Evolutionary conservation across 164 flowering plant species (phyloP), one percentile per base, ranked within the genome.

Genomic region (Saururus chinensis): DNA sequence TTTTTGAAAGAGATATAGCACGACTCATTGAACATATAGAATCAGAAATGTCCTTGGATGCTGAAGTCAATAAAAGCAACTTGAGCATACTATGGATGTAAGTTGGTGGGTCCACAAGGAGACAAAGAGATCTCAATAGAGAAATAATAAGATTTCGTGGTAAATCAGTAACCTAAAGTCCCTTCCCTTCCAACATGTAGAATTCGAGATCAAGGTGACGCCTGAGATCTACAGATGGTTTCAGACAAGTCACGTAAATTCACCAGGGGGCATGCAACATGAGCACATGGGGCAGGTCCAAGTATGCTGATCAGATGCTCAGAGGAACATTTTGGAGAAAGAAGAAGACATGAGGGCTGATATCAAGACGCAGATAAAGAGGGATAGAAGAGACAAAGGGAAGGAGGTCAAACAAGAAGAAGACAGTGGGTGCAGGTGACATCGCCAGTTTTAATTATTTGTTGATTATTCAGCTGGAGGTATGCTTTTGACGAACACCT

Each of bases 271-370:
- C 37, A 30, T 30, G 37, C 12, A 14, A 42, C 49, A 42, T 42
- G 49, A 42, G 49, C 57, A 55, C 57, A 55, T 55, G 57, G 57
- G 20, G 57, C 57, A 55, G 57, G 57, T 24, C 57, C 19, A 55
- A 55, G 16, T 30, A 55, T 14, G 22, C 57, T 22, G 16, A n/a
- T n/a, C n/a, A 55, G 57, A 55, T 55, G 30, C 35, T 24, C 17
- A 12, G 24, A 8, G 8, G 30, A 55, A 55, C 19, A 55, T 26
- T 13, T 55, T 24, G 30, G 30, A 30, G 14, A 30, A 12, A 22
- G 57, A 55, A 55, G 35, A 17, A 22, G 57, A 55, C 57, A 55
- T 55, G 24, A 6, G 57, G 20, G 57, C 57, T 55, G 57, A 55
- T 55, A 24, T 55, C 30, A 55, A 26, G 19, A 55, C 30, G 17